Evolutionary conservation across 768 basidiomycete species (phyloP).

Genomic region (Asterophora lycoperdoides): DNA sequence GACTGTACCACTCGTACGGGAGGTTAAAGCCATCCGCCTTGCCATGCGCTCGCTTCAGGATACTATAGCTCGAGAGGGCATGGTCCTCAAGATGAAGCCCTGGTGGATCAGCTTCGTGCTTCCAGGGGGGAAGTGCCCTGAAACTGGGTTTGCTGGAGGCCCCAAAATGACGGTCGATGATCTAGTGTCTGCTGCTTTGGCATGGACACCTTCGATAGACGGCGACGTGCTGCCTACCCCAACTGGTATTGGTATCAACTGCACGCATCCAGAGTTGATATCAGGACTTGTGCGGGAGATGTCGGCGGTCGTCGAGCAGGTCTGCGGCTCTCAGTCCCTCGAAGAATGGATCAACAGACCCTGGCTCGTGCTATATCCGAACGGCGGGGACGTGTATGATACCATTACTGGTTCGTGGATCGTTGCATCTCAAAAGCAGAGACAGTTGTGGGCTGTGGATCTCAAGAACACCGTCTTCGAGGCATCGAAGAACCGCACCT

Average conservation of each 20-base stretch:
- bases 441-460: slow-evolving; percentile 32
- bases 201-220: slow-evolving; percentile 7
- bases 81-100: slow-evolving; percentile 36
- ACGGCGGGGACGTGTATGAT: slow-evolving; percentile 59
- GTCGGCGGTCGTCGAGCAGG: slow-evolving; percentile 17
- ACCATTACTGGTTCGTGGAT: slow-evolving; percentile 42
- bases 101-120: slow-evolving; percentile 78
- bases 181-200: slow-evolving; percentile 41
- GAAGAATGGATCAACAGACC: slow-evolving; percentile 22
- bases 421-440: slow-evolving; percentile 12
- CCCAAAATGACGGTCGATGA: slow-evolving; percentile 29
- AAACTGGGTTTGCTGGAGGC: slow-evolving; percentile 25
- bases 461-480: slow-evolving; percentile 23
- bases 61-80: slow-evolving; percentile 10
- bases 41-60: slow-evolving; percentile 45
- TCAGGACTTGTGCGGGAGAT: slow-evolving; percentile 36
- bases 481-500: slow-evolving; percentile 21
- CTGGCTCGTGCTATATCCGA: slow-evolving; percentile 70
- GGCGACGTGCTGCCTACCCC: slow-evolving; percentile 29
- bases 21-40: slow-evolving; percentile 58
- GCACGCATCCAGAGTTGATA: slow-evolving; percentile 50
- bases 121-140: slow-evolving; percentile 45
- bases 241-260: slow-evolving; percentile 70
- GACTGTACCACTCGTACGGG: slow-evolving; percentile 65
- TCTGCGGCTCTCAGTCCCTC: slow-evolving; percentile 1